A percentile compares a stretch with the other conserved stretches of the same genome.
phyloP scores from a whole-genome alignment of 2,329 filamentous ascomycete species.

The Westerdykella aurantiaca region DNA sequence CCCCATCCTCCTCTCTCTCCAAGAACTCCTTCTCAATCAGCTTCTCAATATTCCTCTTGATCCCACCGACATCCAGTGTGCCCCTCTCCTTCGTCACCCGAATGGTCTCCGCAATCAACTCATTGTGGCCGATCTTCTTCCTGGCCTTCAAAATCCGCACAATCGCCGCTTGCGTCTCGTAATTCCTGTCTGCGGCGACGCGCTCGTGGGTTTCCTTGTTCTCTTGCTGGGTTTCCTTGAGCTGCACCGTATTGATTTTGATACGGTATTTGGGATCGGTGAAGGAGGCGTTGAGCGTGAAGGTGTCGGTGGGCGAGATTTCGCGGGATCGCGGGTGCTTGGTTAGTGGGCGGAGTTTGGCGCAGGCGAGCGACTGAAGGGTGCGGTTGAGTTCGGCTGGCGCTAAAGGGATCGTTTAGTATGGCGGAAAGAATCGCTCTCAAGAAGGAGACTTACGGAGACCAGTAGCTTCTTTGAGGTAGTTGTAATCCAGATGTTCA shows the following conservation, averaged over 20 bases:
- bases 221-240: conserved; percentile 92
- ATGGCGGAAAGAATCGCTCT: background rate
- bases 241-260: conserved; percentile 98
- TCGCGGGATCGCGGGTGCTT: conserved; percentile 85
- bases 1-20: conserved; percentile 35
- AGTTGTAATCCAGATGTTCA: conserved; percentile 65
- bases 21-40: conserved; percentile 45
- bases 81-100: conserved; percentile 81
- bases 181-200: conserved; percentile 82
- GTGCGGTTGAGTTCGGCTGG: conserved; percentile 80
- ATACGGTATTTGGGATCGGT: conserved; percentile 76
- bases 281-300: conserved; percentile 74
- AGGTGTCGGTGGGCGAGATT: conserved; percentile 71
- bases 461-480: conserved; percentile 69
- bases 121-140: conserved; percentile 79
- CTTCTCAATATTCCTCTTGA: conserved; percentile 97
- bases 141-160: conserved; percentile 95
- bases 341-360: conserved; percentile 72
- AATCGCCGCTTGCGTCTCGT: conserved; percentile 94
- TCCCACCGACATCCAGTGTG: conserved; percentile 75
- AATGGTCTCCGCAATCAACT: conserved; percentile 88
- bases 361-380: conserved; percentile 87
- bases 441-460: conserved; percentile 51
- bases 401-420: conserved; percentile 36
- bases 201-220: conserved; percentile 91